Conservation (phyloP, 2,329 filamentous ascomycete species). For the Colletotrichum gigasporum region DNA sequence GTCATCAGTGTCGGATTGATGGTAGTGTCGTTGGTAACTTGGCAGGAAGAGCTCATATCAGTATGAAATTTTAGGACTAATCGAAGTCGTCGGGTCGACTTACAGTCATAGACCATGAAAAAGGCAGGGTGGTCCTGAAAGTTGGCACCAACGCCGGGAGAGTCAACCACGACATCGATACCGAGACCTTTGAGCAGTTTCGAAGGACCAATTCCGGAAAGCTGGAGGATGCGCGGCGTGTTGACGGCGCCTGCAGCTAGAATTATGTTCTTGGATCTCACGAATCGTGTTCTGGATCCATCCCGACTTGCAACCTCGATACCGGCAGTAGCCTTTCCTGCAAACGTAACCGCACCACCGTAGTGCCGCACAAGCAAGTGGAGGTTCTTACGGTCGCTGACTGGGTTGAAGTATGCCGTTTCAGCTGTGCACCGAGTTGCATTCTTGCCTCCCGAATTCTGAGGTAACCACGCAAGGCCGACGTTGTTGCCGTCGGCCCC, state of each 20-base stretch:
- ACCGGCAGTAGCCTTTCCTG: slow-evolving; percentile 46
- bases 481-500: slow-evolving; percentile 37
- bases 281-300: slow-evolving; percentile 21
- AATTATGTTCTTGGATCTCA: slow-evolving; percentile 39
- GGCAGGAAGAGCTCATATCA: neutral
- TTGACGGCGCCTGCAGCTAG: slow-evolving; percentile 58
- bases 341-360: slow-evolving; percentile 36
- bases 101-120: slow-evolving; percentile 43
- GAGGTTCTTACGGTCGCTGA: slow-evolving; percentile 31
- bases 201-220: slow-evolving; percentile 63
- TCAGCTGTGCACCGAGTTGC: slow-evolving; percentile 34
- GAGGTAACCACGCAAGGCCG: slow-evolving; percentile 36
- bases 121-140: slow-evolving; percentile 49
- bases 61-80: no score
- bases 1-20: slow-evolving; percentile 33
- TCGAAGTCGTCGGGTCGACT: slow-evolving; percentile 19
- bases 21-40: slow-evolving; percentile 22
- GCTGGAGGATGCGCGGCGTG: slow-evolving; percentile 65
- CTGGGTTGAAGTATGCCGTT: slow-evolving; percentile 35
- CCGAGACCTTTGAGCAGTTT: slow-evolving; percentile 47
- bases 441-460: slow-evolving; percentile 33
- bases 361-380: slow-evolving; percentile 35
- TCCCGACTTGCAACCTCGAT: slow-evolving; percentile 35
- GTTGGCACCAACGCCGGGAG: slow-evolving; percentile 53
- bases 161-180: slow-evolving; percentile 62